Evolutionary conservation across 2,329 filamentous ascomycete species (phyloP).

Genomic region (Penicillium sp.): DNA sequence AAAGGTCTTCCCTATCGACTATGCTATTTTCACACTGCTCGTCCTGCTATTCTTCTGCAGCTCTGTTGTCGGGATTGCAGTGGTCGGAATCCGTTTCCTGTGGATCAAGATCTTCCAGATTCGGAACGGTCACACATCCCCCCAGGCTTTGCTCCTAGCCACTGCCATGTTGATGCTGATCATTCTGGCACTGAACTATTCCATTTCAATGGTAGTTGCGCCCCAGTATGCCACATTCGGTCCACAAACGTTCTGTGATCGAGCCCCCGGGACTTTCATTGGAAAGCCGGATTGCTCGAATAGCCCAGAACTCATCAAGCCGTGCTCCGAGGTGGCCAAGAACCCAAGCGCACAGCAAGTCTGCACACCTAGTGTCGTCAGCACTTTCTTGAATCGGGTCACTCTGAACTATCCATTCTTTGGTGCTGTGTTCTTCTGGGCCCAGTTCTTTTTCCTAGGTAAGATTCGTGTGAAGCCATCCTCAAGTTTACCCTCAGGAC

Average conservation of each 20-base stretch:
- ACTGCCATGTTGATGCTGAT: slow-evolving; percentile 90
- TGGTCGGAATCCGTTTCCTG: slow-evolving; percentile 89
- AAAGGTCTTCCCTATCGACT: slow-evolving; percentile 86
- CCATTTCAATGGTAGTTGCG: slow-evolving; percentile 88
- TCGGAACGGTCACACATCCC: slow-evolving; percentile 81
- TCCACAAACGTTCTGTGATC: slow-evolving; percentile 89
- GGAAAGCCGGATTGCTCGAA: slow-evolving; percentile 74
- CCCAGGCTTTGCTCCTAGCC: slow-evolving; percentile 86
- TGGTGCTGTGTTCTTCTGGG: slow-evolving; percentile 91
- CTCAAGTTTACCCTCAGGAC: background rate
- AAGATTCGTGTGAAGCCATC: slow-evolving; percentile 15
- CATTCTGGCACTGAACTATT: slow-evolving; percentile 88
- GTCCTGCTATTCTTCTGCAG: slow-evolving; percentile 86
- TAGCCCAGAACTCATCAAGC: slow-evolving; percentile 66
- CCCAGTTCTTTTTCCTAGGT: slow-evolving; percentile 86
- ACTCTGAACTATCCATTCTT: slow-evolving; percentile 96
- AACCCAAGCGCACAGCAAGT: slow-evolving; percentile 73
- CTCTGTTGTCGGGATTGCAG: slow-evolving; percentile 81
- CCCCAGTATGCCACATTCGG: slow-evolving; percentile 95
- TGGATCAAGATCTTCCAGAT: slow-evolving; percentile 95
- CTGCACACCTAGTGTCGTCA: slow-evolving; percentile 89
- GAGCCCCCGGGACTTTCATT: slow-evolving; percentile 62
- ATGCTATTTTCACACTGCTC: slow-evolving; percentile 81
- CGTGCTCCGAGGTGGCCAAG: slow-evolving; percentile 76
- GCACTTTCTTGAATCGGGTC: slow-evolving; percentile 88